Base-by-base conservation (phyloP, 2,329 filamentous ascomycete species). In the Scortechinia acanthostroma region DNA sequence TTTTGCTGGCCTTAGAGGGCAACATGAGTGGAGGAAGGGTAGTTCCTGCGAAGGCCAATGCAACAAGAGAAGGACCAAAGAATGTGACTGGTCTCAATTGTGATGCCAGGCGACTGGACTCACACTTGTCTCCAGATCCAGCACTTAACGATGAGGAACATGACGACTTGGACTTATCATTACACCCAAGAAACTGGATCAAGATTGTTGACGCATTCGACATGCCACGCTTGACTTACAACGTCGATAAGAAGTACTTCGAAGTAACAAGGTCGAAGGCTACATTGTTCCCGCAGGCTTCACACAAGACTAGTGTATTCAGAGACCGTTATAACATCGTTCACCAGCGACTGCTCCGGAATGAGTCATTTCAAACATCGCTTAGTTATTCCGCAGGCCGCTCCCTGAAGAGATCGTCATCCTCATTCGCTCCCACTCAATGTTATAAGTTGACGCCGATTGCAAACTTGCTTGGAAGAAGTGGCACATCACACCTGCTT, bases 311-410 rank as follows among this genome's bases (percentile, higher is more conserved):
- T 2, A 72, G 80, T 2, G 70, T 93, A 40, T 96, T 96, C 65
- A 80, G 90, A 51, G 91, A 96, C 60, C 79, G 91, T 50, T 97
- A 94, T 61, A 86, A 95, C 55, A 77, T 97, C 45, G 85, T 97
- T 43, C 87, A 96, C 60, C 91, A 97, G 61, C 83, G 93, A 16
- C 77, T 97, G 16, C 76, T 97, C 33, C 84, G 93, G 43, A 96
- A 96, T 58, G 90, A 96, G 62, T 83, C 88, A 17, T 98, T 98
- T 55, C 91, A 96, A 60, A 81, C 81, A 17, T 89, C 90, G 1
- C 74, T 85, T 17, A 81, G 95, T 46, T 78, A 84, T 4, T 74
- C 76, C 2, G 73, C 75, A 14, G 64, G 65, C n/a, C 67, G 71
- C 19, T 70, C 74, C 2, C 63, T 83, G 2, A 73, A 73, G 50